Evolutionary conservation across 306 rosid genomes (phyloP).

Genomic region (Geum urbanum): DNA sequence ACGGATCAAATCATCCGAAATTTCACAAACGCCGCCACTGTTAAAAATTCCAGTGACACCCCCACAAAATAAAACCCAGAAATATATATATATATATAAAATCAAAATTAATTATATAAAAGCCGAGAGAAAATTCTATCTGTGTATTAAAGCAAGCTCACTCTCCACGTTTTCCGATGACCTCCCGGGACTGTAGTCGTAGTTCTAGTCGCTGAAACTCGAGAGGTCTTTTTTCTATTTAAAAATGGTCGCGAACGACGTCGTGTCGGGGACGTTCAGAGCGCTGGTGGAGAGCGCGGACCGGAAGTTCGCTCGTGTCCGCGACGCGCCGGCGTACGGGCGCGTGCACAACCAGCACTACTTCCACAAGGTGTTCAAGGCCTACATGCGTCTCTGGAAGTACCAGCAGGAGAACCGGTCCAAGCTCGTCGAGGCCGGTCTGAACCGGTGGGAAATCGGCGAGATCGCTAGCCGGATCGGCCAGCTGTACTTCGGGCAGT

Average conservation of each 20-base stretch:
- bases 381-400: conserved; percentile 85
- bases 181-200: conserved; percentile 24
- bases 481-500: conserved; percentile 92
- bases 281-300: conserved; percentile 90
- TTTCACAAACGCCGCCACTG: conserved; percentile 13
- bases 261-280: conserved; percentile 54
- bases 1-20: neutral
- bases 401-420: conserved; percentile 80
- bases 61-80: no score
- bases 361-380: conserved; percentile 89
- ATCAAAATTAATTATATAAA: conserved; percentile 5
- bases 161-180: conserved; percentile 46
- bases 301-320: conserved; percentile 88
- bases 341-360: conserved; percentile 56
- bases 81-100: no score
- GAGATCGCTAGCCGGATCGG: conserved; percentile 99
- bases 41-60: neutral
- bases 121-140: neutral
- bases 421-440: conserved; percentile 67
- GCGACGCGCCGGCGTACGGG: conserved; percentile 85
- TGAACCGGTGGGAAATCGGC: conserved; percentile 97
- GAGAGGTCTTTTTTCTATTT: conserved; percentile 1
- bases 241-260: conserved; percentile 51
- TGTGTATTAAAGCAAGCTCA: neutral
- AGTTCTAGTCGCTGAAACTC: conserved; percentile 17